Conservation (phyloP, 176 grass and related monocot species). For the Oropetium thomaeum region DNA sequence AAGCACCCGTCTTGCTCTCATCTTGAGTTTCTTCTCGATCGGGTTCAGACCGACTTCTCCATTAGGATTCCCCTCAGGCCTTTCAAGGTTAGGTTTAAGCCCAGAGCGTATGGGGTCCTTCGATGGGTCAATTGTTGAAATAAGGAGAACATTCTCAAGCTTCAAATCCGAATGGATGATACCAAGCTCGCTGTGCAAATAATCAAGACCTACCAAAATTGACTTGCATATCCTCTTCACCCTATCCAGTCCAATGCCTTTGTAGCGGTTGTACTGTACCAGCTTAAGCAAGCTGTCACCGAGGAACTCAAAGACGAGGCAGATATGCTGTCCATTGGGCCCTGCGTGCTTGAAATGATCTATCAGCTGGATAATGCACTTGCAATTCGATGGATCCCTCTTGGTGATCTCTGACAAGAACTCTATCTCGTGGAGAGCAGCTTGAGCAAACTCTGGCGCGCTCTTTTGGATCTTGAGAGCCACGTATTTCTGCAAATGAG, state of each 20-base stretch:
- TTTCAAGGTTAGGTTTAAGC: conserved; percentile 79
- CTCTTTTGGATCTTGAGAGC: conserved; percentile 99
- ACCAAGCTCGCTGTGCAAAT: conserved; percentile 82
- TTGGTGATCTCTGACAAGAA: conserved; percentile 74
- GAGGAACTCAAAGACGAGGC: conserved; percentile 91
- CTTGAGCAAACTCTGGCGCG: conserved; percentile 81
- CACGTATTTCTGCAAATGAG: conserved; percentile 71
- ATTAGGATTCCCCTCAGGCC: conserved; percentile 71
- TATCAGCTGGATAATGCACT: conserved; percentile 77
- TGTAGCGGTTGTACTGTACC: conserved; percentile 88
- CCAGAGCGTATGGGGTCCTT: conserved; percentile 82
- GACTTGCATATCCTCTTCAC: conserved; percentile 80
- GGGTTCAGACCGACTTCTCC: conserved; percentile 54
- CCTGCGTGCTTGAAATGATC: conserved; percentile 92
- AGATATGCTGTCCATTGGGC: conserved; percentile 93
- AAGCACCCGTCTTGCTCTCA: conserved; percentile 79
- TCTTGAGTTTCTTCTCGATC: conserved; percentile 84
- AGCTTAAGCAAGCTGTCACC: conserved; percentile 96
- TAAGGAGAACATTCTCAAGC: conserved; percentile 85
- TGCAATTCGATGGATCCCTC: conserved; percentile 65
- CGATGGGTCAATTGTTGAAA: conserved; percentile 83
- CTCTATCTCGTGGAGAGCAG: conserved; percentile 94
- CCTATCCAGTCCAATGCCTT: conserved; percentile 71
- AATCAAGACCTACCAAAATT: conserved; percentile 92
- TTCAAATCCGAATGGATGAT: conserved; percentile 97